Percentiles rank a stretch among this genome's conserved stretches.
phyloP scores from a whole-genome alignment of 305 asterid genomes.

The Petunia hybrid region DNA sequence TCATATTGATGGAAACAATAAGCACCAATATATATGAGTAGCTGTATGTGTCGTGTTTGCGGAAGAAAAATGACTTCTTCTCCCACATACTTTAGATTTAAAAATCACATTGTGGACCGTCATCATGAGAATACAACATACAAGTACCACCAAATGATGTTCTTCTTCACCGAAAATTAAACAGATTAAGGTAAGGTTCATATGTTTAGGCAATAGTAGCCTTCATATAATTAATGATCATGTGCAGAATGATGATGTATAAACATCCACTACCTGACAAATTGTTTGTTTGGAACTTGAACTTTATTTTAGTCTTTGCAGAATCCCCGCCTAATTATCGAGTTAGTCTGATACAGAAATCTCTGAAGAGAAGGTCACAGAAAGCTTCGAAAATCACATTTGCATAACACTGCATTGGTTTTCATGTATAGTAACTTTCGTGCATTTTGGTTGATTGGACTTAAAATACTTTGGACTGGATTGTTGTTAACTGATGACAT shows the following conservation, averaged over 20 bases:
- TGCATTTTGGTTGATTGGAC: neutral
- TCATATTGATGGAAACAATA: neutral
- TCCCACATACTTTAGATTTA: neutral
- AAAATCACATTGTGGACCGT: neutral
- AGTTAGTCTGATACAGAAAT: constrained; percentile 2
- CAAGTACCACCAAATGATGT: constrained; percentile 8
- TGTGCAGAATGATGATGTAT: neutral
- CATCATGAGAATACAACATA: neutral
- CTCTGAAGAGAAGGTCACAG: neutral
- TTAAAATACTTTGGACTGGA: too few relatives aligned
- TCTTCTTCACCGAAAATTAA: neutral
- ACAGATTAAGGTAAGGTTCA: constrained; percentile 16
- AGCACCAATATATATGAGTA: neutral
- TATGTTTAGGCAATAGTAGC: neutral
- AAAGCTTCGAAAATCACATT: neutral
- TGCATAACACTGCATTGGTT: neutral
- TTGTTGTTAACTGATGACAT: neutral
- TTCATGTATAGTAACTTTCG: neutral
- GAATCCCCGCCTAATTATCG: neutral
- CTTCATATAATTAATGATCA: neutral
- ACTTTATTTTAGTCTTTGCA: constrained; percentile 18
- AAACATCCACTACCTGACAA: neutral
- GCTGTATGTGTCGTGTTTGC: neutral
- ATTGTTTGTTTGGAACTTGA: neutral
- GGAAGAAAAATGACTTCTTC: neutral